phyloP scores from a whole-genome alignment of 805 yeast species.

The Nakazawaea ambrosiae region DNA sequence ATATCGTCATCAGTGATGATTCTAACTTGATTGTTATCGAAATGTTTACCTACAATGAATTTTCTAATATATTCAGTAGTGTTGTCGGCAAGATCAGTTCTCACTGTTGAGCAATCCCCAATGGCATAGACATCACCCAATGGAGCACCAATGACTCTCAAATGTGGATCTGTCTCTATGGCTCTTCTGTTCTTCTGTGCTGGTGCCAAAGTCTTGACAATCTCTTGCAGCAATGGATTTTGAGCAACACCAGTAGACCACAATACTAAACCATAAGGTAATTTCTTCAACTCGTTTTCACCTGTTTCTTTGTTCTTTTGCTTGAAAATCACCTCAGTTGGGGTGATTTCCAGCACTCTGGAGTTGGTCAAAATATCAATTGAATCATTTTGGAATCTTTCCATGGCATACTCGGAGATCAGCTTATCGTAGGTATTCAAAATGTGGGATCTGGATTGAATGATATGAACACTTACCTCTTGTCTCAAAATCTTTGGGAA shows the following conservation, averaged over 20 bases:
- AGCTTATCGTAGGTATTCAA: constrained; percentile 63
- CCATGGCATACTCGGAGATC: constrained; percentile 58
- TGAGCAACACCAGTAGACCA: constrained; percentile 78
- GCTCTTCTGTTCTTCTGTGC: constrained; percentile 59
- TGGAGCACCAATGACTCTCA: constrained; percentile 64
- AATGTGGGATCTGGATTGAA: constrained; percentile 62
- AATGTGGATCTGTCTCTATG: constrained; percentile 69
- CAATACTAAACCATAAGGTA: constrained; percentile 62
- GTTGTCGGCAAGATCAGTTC: constrained; percentile 52
- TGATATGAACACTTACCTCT: constrained; percentile 58
- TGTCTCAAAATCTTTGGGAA: constrained; percentile 59
- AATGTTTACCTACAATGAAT: constrained; percentile 35
- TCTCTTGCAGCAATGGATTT: constrained; percentile 50
- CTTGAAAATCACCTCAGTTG: constrained; percentile 51
- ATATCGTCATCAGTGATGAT: constrained; percentile 43
- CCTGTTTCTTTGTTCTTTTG: constrained; percentile 39
- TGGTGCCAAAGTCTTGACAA: constrained; percentile 39
- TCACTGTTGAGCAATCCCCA: constrained; percentile 66
- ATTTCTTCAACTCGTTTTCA: constrained; percentile 31
- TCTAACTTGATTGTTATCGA: constrained; percentile 22
- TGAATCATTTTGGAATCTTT: constrained; percentile 53
- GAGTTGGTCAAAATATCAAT: constrained; percentile 60
- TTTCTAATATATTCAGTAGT: constrained; percentile 44
- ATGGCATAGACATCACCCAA: constrained; percentile 63
- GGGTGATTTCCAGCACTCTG: constrained; percentile 50